A percentile compares a stretch with the other conserved stretches of the same genome.
Conservation (phyloP, 768 basidiomycete species). For the Phaeotremella skinneri region DNA sequence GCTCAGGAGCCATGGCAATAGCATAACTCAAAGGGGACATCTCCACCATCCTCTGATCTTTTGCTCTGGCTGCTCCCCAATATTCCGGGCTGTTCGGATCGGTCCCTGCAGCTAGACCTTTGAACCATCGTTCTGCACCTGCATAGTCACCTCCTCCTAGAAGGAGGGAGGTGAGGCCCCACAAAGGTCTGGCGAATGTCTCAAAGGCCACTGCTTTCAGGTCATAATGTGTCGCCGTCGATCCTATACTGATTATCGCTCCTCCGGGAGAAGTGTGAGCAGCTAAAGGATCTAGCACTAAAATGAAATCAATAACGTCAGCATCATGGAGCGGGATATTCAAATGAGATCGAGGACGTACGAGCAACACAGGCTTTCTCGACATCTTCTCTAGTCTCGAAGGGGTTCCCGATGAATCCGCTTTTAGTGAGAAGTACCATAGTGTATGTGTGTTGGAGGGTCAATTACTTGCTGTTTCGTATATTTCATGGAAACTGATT, state of each 20-base stretch:
- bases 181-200: constrained; percentile 72
- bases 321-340: not conserved
- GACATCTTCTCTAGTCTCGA: constrained; percentile 64
- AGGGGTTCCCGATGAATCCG: constrained; percentile 57
- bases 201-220: constrained; percentile 67
- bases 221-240: constrained; percentile 69
- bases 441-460: too few relatives aligned
- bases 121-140: constrained; percentile 63
- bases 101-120: constrained; percentile 68
- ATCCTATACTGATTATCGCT: constrained; percentile 66
- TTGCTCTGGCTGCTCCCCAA: constrained; percentile 72
- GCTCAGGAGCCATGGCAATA: constrained; percentile 64
- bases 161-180: constrained; percentile 68
- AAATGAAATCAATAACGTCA: constrained; percentile 13
- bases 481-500: too few relatives aligned
- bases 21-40: constrained; percentile 74
- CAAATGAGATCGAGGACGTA: constrained; percentile 15
- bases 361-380: constrained; percentile 56
- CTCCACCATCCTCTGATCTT: constrained; percentile 79
- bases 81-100: constrained; percentile 66
- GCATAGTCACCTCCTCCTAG: constrained; percentile 63
- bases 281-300: constrained; percentile 65
- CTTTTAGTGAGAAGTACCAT: constrained; percentile 39
- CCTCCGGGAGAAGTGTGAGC: constrained; percentile 71
- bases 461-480: too few relatives aligned